phyloP scores from a whole-genome alignment of 805 yeast species.

The Candida sithepensis region DNA sequence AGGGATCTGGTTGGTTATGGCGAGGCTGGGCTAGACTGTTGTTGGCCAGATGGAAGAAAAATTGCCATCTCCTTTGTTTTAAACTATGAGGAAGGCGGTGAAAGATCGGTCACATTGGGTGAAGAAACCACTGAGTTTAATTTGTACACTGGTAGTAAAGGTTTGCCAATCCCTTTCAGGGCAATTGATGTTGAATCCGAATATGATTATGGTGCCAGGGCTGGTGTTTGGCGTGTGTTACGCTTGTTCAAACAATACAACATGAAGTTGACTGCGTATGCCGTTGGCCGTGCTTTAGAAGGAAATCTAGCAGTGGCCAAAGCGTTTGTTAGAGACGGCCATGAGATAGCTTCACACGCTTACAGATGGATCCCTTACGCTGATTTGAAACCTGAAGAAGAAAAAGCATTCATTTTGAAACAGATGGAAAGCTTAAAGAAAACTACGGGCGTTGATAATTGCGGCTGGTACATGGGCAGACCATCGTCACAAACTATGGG shows the following conservation, averaged over 20 bases:
- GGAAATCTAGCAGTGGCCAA: slow-evolving; percentile 31
- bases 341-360: slow-evolving; percentile 39
- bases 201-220: slow-evolving; percentile 7
- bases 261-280: slow-evolving; percentile 33
- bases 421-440: slow-evolving; percentile 29
- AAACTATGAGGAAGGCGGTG: slow-evolving; percentile 27
- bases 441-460: slow-evolving; percentile 31
- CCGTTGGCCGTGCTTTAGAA: slow-evolving; percentile 37
- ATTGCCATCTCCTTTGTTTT: slow-evolving; percentile 23
- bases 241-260: slow-evolving; percentile 30
- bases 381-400: slow-evolving; percentile 29
- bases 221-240: slow-evolving; percentile 22
- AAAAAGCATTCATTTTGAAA: slow-evolving; percentile 31
- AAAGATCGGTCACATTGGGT: slow-evolving; percentile 7
- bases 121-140: slow-evolving; percentile 9
- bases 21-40: slow-evolving; percentile 21
- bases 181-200: slow-evolving; percentile 10
- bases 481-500: slow-evolving; percentile 31
- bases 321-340: slow-evolving; percentile 36
- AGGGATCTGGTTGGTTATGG: slow-evolving; percentile 26
- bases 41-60: slow-evolving; percentile 21
- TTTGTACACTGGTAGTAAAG: slow-evolving; percentile 5
- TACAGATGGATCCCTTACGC: slow-evolving; percentile 36
- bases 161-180: slow-evolving; percentile 4
- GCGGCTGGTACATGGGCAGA: slow-evolving; percentile 37